Percentiles rank a stretch among this genome's conserved stretches.
phyloP scores from a whole-genome alignment of 768 basidiomycete species.

The Hericium erinaceus region DNA sequence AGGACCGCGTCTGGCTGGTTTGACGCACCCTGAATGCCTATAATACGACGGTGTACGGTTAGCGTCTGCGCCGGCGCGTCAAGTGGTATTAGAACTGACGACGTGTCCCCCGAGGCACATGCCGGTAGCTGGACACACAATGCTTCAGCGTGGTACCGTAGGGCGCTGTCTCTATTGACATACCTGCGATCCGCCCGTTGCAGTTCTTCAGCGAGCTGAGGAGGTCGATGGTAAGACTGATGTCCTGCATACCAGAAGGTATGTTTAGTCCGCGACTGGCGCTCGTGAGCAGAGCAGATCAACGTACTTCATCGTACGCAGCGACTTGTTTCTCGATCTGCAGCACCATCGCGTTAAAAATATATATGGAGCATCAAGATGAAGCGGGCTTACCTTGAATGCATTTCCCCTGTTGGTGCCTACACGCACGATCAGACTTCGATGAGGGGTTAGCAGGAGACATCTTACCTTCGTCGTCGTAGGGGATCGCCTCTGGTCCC shows the following conservation, averaged over 20 bases:
- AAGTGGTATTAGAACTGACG: constrained; percentile 29
- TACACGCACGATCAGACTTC: constrained; percentile 11
- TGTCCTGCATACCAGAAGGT: constrained; percentile 45
- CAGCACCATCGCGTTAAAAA: neutral
- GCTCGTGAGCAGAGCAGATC: neutral
- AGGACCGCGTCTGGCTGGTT: neutral
- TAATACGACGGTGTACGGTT: too few species aligned
- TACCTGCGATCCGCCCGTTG: constrained; percentile 85
- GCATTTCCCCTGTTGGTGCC: constrained; percentile 89
- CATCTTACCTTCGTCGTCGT: constrained; percentile 67
- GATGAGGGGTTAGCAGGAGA: neutral
- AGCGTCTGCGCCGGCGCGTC: too few species aligned
- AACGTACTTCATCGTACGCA: constrained; percentile 76
- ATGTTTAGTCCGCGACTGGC: neutral
- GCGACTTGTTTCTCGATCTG: constrained; percentile 83
- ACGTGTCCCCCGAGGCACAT: constrained; percentile 89
- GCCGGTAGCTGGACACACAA: constrained; percentile 55
- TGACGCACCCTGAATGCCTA: constrained; percentile 43
- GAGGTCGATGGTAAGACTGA: constrained; percentile 67
- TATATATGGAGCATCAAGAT: neutral
- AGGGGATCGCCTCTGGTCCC: constrained; percentile 80
- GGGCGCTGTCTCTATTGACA: constrained; percentile 8
- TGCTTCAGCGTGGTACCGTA: constrained; percentile 4
- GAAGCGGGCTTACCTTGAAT: constrained; percentile 56
- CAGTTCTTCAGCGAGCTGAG: constrained; percentile 68